Evolutionary conservation across 2,329 filamentous ascomycete species (phyloP).

Genomic region (Penicillium sp.): DNA sequence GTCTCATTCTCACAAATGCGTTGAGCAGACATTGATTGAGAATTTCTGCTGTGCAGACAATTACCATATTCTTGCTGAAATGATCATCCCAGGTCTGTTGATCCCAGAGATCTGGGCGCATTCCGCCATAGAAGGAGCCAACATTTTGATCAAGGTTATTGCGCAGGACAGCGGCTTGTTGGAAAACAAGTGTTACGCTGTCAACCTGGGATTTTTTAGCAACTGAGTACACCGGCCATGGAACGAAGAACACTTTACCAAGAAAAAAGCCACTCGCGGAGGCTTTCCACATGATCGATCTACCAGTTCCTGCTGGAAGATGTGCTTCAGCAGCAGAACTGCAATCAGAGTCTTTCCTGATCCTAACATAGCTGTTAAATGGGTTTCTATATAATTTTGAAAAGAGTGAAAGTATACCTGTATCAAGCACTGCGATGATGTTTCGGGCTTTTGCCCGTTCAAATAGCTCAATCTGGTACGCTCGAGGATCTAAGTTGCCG

Average conservation of each 20-base stretch:
- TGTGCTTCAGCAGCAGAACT: constrained; percentile 73
- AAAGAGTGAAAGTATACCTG: too few species aligned
- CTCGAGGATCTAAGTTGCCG: constrained; percentile 74
- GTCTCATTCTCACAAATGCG: constrained; percentile 73
- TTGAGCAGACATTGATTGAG: constrained; percentile 73
- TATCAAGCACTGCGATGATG: constrained; percentile 88
- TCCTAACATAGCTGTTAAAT: constrained; percentile 51
- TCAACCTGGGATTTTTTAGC: constrained; percentile 57
- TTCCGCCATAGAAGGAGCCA: constrained; percentile 69
- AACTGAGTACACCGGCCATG: neutral
- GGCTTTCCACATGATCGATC: constrained; percentile 59
- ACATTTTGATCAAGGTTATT: constrained; percentile 76
- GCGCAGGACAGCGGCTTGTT: constrained; percentile 79
- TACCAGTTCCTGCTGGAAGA: constrained; percentile 73
- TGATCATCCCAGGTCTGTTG: constrained; percentile 58
- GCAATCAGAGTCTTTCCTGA: constrained; percentile 97
- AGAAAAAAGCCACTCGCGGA: constrained; percentile 74
- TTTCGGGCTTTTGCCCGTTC: constrained; percentile 81
- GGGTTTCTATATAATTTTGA: too few species aligned
- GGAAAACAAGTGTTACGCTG: constrained; percentile 84
- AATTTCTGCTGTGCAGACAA: constrained; percentile 91
- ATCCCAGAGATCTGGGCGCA: constrained; percentile 61
- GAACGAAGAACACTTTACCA: constrained; percentile 55
- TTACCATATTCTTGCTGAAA: constrained; percentile 67
- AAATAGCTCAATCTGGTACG: constrained; percentile 91